Base-by-base conservation (phyloP, 2,329 filamentous ascomycete species). In the Pyricularia grisea region DNA sequence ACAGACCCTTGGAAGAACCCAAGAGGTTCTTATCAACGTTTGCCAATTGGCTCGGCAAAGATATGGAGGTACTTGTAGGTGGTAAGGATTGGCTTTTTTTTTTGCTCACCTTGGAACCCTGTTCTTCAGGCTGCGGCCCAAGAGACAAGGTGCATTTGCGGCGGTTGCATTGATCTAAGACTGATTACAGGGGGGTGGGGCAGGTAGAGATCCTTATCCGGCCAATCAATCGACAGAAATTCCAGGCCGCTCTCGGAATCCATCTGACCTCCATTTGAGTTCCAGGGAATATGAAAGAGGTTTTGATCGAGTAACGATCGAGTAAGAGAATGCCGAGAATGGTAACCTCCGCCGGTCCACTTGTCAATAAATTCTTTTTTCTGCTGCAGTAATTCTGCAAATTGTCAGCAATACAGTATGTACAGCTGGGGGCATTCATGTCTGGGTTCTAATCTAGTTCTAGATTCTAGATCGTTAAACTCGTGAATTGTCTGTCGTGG, bases 221-320 rank as follows among this genome's bases (percentile, higher is more conserved):
- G 20, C 66, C 65, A 50, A 69, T 65, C 67, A 63, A 9, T 20
- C 2, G 7, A 20, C 67, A 10, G n/a, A 17, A 31, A 2, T 3
- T 2, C 4, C 4, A 30, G 61, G 65, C 69, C 69, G 66, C 58
- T 68, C 63, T 66, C 67, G 66, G 69, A 63, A 25, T 20, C 12
- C 28, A 36, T 66, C 66, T 27, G 60, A 68, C n/a, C 23, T 61
- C 23, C 58, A 23, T 42, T 63, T 28, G 20, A 30, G 42, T 66
- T 36, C 61, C 31, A 36, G 17, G 23, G 27, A 6, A 65, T 65
- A 23, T 58, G 67, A 33, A 71, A 71, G 28, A 27, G 75, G 76
- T 76, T 81, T 81, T 73, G 70, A 81, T 82, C 80, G 80, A 82
- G 80, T 81, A 81, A 81, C 73, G 28, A 68, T 73, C 72, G 71